Conservation (phyloP, 1,284 basidiomycete species). For the Meripilus lineatus region DNA sequence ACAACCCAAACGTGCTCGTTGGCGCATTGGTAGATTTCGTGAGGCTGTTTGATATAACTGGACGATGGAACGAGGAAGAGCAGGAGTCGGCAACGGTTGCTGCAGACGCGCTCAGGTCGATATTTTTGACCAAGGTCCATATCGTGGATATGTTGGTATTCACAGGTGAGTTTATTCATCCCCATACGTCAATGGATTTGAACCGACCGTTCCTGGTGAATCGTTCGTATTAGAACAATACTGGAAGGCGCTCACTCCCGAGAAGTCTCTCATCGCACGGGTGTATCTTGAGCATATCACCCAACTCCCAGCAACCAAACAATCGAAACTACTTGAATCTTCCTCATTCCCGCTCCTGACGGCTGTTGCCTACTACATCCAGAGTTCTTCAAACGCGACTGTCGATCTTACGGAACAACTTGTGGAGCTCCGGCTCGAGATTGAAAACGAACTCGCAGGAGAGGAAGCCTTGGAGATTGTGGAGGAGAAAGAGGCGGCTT, state of each 20-base stretch:
- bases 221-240: conserved; percentile 55
- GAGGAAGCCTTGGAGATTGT: conserved; percentile 35
- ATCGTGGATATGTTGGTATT: conserved; percentile 63
- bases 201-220: too few relatives aligned
- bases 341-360: conserved; percentile 79
- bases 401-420: conserved; percentile 35
- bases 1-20: conserved; percentile 24
- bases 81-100: conserved; percentile 47
- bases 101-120: conserved; percentile 55
- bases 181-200: not conserved
- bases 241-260: conserved; percentile 74
- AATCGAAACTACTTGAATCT: conserved; percentile 67
- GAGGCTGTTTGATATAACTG: conserved; percentile 58
- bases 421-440: conserved; percentile 25
- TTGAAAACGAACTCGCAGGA: not conserved
- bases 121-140: conserved; percentile 54
- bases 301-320: conserved; percentile 47
- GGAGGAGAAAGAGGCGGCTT: conserved; percentile 23
- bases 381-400: conserved; percentile 71
- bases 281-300: conserved; percentile 80
- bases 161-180: conserved; percentile 44
- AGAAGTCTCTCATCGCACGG: conserved; percentile 76
- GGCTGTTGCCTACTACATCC: conserved; percentile 79
- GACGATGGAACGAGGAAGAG: too few relatives aligned
- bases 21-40: conserved; percentile 44